phyloP scores from a whole-genome alignment of 768 basidiomycete species.

The Grammothele lineata region DNA sequence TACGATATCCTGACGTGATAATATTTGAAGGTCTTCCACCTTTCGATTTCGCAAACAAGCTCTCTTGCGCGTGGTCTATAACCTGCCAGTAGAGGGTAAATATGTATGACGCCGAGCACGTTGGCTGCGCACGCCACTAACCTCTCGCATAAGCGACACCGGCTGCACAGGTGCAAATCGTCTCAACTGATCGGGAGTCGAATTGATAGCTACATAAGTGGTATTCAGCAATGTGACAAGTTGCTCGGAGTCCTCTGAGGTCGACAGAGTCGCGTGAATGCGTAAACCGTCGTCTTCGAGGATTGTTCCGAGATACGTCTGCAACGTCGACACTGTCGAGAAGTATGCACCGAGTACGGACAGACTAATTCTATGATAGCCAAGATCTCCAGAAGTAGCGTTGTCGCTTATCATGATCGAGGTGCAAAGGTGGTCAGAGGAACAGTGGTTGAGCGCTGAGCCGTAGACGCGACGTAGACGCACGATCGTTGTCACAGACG shows the following conservation, averaged over 20 bases:
- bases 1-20: slow-evolving; percentile 61
- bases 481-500: too few relatives aligned
- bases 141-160: slow-evolving; percentile 52
- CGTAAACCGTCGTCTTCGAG: too few relatives aligned
- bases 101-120: too few relatives aligned
- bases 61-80: slow-evolving; percentile 56
- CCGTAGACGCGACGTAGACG: too few relatives aligned
- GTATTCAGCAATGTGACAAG: slow-evolving; percentile 35
- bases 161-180: slow-evolving; percentile 28
- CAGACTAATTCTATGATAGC: too few relatives aligned
- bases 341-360: slow-evolving; percentile 18
- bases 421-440: too few relatives aligned
- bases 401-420: too few relatives aligned
- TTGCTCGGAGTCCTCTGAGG: not conserved
- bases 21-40: slow-evolving; percentile 47
- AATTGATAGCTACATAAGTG: slow-evolving; percentile 41
- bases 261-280: too few relatives aligned
- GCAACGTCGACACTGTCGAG: slow-evolving; percentile 14
- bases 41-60: slow-evolving; percentile 38
- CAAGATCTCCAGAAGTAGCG: too few relatives aligned
- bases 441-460: too few relatives aligned
- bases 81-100: slow-evolving; percentile 37
- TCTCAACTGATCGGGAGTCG: not conserved
- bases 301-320: slow-evolving; percentile 7
- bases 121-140: slow-evolving; percentile 25